These are phyloP conservation scores for Dalechampia spathulata DNA, from an alignment of 441 rosid species.

Conservation along the genomic window DNA sequence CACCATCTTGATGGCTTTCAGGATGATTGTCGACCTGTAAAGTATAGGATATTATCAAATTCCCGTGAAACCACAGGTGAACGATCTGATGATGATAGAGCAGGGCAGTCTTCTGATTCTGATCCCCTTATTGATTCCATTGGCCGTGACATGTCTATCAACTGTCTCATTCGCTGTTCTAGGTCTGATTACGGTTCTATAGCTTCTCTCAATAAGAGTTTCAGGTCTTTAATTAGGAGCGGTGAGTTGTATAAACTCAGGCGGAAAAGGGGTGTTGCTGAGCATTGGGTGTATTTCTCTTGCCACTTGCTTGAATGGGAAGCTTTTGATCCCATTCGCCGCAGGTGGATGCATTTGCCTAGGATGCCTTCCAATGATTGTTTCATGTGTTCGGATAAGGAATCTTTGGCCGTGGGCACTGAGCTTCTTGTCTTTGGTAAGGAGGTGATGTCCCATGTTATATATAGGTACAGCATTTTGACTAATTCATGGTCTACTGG, in stretches of 20 bases:
- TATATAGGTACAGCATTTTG: conserved; percentile 76
- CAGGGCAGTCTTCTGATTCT: conserved; percentile 48
- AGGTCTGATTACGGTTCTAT: conserved; percentile 78
- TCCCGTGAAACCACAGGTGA: conserved; percentile 12
- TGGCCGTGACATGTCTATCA: conserved; percentile 70
- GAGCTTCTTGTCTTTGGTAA: conserved; percentile 88
- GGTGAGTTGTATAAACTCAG: conserved; percentile 71
- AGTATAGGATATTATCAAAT: conserved; percentile 30
- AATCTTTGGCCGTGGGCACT: conserved; percentile 94
- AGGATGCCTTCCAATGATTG: conserved; percentile 66
- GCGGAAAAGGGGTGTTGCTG: conserved; percentile 44
- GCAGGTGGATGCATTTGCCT: conserved; percentile 86
- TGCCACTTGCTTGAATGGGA: conserved; percentile 84
- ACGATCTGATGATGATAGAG: conserved; percentile 30
- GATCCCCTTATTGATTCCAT: conserved; percentile 60
- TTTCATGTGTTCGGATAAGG: conserved; percentile 76
- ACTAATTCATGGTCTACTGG: conserved; percentile 84
- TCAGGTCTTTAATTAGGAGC: conserved; percentile 56
- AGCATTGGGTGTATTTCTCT: conserved; percentile 94
- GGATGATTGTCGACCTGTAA: conserved; percentile 27
- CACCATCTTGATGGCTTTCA: conserved; percentile 34
- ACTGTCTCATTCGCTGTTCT: conserved; percentile 66
- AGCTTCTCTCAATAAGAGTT: conserved; percentile 61
- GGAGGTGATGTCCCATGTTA: conserved; percentile 58
- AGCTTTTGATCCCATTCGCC: conserved; percentile 69